Percentiles rank a stretch among this genome's conserved stretches.
phyloP scores from a whole-genome alignment of 768 basidiomycete species.

The Sarcodon sp. region DNA sequence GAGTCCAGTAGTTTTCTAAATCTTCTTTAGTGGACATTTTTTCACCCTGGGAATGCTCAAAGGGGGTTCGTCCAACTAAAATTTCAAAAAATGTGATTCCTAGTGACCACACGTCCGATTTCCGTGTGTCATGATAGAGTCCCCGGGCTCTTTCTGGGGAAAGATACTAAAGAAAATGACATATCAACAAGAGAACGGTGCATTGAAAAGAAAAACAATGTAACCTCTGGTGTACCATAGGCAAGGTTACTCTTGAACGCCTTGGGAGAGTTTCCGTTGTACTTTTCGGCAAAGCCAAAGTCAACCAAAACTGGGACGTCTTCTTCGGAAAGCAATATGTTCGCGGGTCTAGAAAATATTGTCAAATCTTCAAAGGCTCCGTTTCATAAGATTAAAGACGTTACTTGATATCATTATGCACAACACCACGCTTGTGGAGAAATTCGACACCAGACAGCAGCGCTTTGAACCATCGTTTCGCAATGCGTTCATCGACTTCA shows the following conservation, averaged over 20 bases:
- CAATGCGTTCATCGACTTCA: conserved; percentile 68
- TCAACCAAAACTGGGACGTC: conserved; percentile 86
- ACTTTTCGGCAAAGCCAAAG: conserved; percentile 92
- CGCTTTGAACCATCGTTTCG: conserved; percentile 70
- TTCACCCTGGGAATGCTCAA: conserved; percentile 72
- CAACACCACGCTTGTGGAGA: conserved; percentile 71
- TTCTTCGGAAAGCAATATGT: conserved; percentile 73
- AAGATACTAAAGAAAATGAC: conserved; percentile 50
- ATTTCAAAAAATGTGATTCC: conserved; percentile 93
- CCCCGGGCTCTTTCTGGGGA: conserved; percentile 87
- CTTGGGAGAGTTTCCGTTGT: conserved; percentile 46
- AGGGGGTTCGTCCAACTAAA: conserved; percentile 83
- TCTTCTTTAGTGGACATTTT: conserved; percentile 70
- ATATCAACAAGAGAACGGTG: background rate
- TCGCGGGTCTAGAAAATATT: conserved; percentile 55
- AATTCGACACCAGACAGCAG: conserved; percentile 78
- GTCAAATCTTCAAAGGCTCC: background rate
- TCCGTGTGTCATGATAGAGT: conserved; percentile 84
- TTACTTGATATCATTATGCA: conserved; percentile 92
- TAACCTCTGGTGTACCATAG: conserved; percentile 86
- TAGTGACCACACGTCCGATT: conserved; percentile 81
- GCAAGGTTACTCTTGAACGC: conserved; percentile 76
- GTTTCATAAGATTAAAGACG: conserved; percentile 13
- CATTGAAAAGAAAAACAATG: background rate
- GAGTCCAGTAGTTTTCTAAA: conserved; percentile 75